Percentiles rank a stretch among this genome's conserved stretches.
phyloP scores from a whole-genome alignment of 2,329 filamentous ascomycete species.

The Xylogone sp. region DNA sequence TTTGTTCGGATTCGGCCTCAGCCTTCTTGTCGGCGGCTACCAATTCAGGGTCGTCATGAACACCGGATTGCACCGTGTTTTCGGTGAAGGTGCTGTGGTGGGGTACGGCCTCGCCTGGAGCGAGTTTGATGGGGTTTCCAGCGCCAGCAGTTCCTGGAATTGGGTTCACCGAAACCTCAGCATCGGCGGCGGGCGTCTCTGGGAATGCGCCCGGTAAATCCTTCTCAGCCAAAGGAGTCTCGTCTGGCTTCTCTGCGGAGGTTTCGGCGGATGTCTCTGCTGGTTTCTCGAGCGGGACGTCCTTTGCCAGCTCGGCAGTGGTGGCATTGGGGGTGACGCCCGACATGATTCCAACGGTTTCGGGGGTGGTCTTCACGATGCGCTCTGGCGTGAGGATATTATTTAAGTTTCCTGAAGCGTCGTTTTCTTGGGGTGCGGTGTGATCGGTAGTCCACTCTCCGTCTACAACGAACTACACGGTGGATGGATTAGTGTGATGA shows the following conservation, averaged over 20 bases:
- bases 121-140: slow-evolving; percentile 77
- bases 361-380: slow-evolving; percentile 49
- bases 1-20: slow-evolving; percentile 35
- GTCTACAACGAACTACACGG: slow-evolving; percentile 83
- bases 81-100: slow-evolving; percentile 58
- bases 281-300: slow-evolving; percentile 57
- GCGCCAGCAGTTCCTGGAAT: slow-evolving; percentile 59
- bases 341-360: slow-evolving; percentile 52
- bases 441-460: slow-evolving; percentile 84
- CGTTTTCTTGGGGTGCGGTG: slow-evolving; percentile 75
- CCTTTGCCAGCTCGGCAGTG: slow-evolving; percentile 65
- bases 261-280: slow-evolving; percentile 16
- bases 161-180: slow-evolving; percentile 50
- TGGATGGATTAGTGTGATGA: slow-evolving; percentile 1
- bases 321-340: slow-evolving; percentile 67
- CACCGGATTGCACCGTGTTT: slow-evolving; percentile 66
- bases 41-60: slow-evolving; percentile 79
- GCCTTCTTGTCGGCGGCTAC: slow-evolving; percentile 45
- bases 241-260: slow-evolving; percentile 16
- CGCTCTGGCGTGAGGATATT: slow-evolving; percentile 81
- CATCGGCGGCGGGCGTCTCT: slow-evolving; percentile 58
- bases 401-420: slow-evolving; percentile 82
- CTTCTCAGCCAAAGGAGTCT: slow-evolving; percentile 13
- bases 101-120: slow-evolving; percentile 78
- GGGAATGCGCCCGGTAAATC: slow-evolving; percentile 67